phyloP scores from a whole-genome alignment of 177 flowering plant species.

The Tripterygium wilfordii region DNA sequence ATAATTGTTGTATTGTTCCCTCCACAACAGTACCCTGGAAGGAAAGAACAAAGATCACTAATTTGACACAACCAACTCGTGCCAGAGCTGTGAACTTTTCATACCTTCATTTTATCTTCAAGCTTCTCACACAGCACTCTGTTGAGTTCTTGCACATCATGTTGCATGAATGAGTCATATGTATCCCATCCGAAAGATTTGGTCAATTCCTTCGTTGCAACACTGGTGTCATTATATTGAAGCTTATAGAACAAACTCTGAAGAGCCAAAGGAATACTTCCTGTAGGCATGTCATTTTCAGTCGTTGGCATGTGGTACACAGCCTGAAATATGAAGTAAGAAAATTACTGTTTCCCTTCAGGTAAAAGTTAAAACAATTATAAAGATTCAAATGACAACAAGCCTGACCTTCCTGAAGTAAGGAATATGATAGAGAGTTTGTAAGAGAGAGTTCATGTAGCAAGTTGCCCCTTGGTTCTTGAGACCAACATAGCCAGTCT shows the following conservation, averaged over 20 bases:
- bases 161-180: constrained; percentile 81
- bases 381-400: background rate
- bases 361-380: background rate
- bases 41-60: constrained; percentile 7
- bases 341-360: background rate
- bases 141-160: constrained; percentile 83
- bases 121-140: constrained; percentile 76
- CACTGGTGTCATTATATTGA: constrained; percentile 67
- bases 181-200: constrained; percentile 88
- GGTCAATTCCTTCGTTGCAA: constrained; percentile 75
- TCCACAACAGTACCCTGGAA: constrained; percentile 80
- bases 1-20: constrained; percentile 76
- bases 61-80: background rate
- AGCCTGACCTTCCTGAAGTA: constrained; percentile 66
- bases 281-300: constrained; percentile 77
- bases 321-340: constrained; percentile 36
- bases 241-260: constrained; percentile 67
- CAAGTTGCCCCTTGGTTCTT: constrained; percentile 88
- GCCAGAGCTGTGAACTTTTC: background rate
- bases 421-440: constrained; percentile 75
- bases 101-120: constrained; percentile 82
- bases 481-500: constrained; percentile 81
- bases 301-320: constrained; percentile 81
- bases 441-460: constrained; percentile 80
- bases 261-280: constrained; percentile 61